phyloP scores from a whole-genome alignment of 1,284 basidiomycete species.

The Marasmius tenuissimus region DNA sequence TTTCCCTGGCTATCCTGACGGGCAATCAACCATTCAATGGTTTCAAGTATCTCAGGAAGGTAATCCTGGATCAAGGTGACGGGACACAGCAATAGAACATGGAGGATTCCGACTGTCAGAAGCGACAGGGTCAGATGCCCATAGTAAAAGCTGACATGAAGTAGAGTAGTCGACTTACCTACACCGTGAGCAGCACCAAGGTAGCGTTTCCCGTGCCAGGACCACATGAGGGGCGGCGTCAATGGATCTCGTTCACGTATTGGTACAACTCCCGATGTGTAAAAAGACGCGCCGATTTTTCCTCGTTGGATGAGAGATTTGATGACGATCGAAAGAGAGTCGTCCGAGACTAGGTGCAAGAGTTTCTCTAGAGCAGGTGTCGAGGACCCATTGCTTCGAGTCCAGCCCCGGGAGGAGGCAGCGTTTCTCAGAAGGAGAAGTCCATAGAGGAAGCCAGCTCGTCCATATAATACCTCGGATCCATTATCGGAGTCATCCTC shows the following conservation, averaged over 20 bases:
- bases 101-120: conserved; percentile 48
- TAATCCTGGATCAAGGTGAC: conserved; percentile 33
- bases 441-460: conserved; percentile 54
- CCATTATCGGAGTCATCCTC: conserved; percentile 28
- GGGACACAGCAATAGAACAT: conserved; percentile 46
- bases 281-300: conserved; percentile 36
- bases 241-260: conserved; percentile 6
- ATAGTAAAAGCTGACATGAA: not conserved
- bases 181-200: conserved; percentile 57
- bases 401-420: conserved; percentile 10
- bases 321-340: conserved; percentile 33
- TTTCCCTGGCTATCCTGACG: conserved; percentile 48
- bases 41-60: conserved; percentile 38
- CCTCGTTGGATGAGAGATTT: conserved; percentile 48
- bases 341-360: conserved; percentile 26
- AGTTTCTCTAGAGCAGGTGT: not conserved
- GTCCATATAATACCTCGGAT: conserved; percentile 57
- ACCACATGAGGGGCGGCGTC: conserved; percentile 52
- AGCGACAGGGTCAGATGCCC: not conserved
- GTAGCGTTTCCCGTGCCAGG: conserved; percentile 53
- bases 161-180: conserved; percentile 32
- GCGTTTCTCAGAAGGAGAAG: conserved; percentile 40
- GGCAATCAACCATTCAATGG: conserved; percentile 45
- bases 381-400: not conserved
- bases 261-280: conserved; percentile 23